A percentile compares a stretch with the other conserved stretches of the same genome.
Conservation (phyloP, 306 rosid species). For the Prunus persica region Prunus_persica_NCBIv2 NC_034014.1:4196501-4197000, state of each 20-base stretch:
- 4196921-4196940: background rate
- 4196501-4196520: background rate
- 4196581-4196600: background rate
- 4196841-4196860: too few species aligned
- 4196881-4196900: background rate
- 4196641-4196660: background rate
- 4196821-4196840: too few species aligned
- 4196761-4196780: too few species aligned
- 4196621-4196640: background rate
- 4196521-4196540: background rate
- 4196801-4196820: too few species aligned
- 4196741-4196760: too few species aligned
- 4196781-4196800: too few species aligned
- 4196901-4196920: background rate
- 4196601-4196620: background rate
- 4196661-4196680: background rate
- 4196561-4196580: background rate
- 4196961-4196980: background rate
- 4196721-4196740: background rate
- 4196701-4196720: background rate
- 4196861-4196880: background rate
- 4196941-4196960: background rate
- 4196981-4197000: too few species aligned
- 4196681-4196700: background rate
- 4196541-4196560: background rate